Base-by-base conservation (phyloP, 257 asterid species). In the Solanum virginianum region DNA sequence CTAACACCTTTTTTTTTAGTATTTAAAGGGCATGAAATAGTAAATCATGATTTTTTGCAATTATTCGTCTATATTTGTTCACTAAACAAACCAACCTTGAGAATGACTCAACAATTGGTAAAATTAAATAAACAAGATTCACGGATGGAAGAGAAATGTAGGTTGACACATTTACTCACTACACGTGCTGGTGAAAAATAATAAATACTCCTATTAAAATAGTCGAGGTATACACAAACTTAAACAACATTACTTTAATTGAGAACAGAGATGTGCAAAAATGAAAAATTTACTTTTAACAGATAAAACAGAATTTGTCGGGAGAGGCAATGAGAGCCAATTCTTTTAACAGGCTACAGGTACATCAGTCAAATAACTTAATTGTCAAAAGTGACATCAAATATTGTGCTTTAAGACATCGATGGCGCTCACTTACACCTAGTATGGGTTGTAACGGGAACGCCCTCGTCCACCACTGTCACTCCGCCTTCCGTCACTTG, bases 381-480 rank as follows among this genome's bases (percentile, higher is more conserved):
- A 51, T 77, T 51, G 43, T 51, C 82, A 24, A 13, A 5, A 24
- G 47, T 77, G 43, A 75, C 17, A 26, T 24, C 39, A 75, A 75
- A 77, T 18, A 77, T 51, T 75, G 62, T 49, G 41, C 45, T 75
- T 47, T 81, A 55, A 36, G 43, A 39, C 79, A 82, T 22, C n/a
- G 1, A 4, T 36, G 47, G 17, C 10, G 17, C 1, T 77, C 80
- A 39, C 68, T 43, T 83, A 39, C 63, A 39, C 39, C 86, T 55
- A 90, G 62, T 96, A 96, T 49, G 99, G 98, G 85, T 93, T 93
- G 87, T 95, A 96, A 26, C 98, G 98, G 75, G 94, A 87, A 24
- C 94, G 93, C 14, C 90, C 89, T 2, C 88, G 87, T 14, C 95
- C 98, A 56, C 95, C 98, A 62, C 90, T 86, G 49, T 89, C 81